Evolutionary conservation across 345 rosid genomes (phyloP), one percentile per base, ranked within the genome.

Genomic region (Syzygium aqueum): DNA sequence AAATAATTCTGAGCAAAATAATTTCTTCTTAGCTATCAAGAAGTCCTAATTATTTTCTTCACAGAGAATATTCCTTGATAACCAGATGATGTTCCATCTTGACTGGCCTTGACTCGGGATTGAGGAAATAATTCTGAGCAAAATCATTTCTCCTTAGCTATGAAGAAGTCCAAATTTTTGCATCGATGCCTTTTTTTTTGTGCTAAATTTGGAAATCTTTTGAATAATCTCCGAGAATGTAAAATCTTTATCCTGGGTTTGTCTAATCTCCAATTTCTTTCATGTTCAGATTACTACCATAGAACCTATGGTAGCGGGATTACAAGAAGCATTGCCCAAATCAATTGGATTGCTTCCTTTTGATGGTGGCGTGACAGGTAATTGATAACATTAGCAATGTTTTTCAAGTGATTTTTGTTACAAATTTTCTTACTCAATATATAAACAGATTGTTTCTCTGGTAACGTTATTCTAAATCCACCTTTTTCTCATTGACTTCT

Each of bases 311-410:
- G 92, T 96, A 88, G 88, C 91, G 11, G 99, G 99, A 61, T 90
- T 97, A 90, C 99, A 96, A 94, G 99, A 95, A 90, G 94, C 95
- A 54, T 89, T 97, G 87, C 99, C 99, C 6, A 97, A 95, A 91
- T 95, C 99, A 86, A 94, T 97, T 87, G 99, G 99, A 89, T 91
- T 97, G 89, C 99, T 97, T 87, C 96, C 98, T 89, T 97, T 96
- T 83, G 99, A 97, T 92, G 97, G 96, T 84, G 99, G 99, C 85
- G 95, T 97, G 56, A 85, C 98, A 92, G 99, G 99, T 97, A 89
- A 7, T 73, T 85, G 37, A 43, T 83, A 53, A 56, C 15, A 15
- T 84, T 65, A 67, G 43, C 78, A 67, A 33, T 3, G 7, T 7
- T 73, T 19, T 73, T 33, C n/a, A 53, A 37, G 15, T 80, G 46